Percentiles rank a stretch among this genome's conserved stretches.
These are phyloP conservation scores for Lactarius quietus DNA, from an alignment of 768 basidiomycete genomes.

Conservation along the genomic window DNA sequence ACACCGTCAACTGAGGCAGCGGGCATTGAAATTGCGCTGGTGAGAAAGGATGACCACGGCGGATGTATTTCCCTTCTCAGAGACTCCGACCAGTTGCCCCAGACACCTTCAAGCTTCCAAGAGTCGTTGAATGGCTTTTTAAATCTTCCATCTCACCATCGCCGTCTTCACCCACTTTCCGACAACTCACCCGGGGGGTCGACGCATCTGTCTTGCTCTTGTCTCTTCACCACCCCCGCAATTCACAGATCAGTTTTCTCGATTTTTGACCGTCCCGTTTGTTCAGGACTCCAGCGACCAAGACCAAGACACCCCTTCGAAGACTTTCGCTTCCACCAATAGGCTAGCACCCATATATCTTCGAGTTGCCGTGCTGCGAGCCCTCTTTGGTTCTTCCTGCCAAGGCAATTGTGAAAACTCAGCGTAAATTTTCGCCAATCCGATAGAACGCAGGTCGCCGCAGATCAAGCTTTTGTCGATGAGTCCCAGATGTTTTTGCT, in stretches of 20 bases:
- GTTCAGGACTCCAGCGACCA: not conserved
- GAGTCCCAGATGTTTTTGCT: not conserved
- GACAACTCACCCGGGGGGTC: not conserved
- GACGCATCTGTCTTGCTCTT: constrained; percentile 4
- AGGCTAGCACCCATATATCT: not conserved
- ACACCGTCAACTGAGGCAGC: not conserved
- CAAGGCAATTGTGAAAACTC: not conserved
- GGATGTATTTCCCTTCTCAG: not conserved
- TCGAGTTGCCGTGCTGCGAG: not conserved
- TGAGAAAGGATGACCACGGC: not conserved
- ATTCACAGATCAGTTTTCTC: constrained; percentile 2
- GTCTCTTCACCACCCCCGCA: constrained; percentile 2
- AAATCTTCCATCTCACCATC: not conserved
- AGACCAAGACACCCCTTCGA: not conserved
- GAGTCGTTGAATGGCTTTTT: not conserved
- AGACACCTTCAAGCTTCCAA: not conserved
- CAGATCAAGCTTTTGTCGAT: not conserved
- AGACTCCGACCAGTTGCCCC: not conserved
- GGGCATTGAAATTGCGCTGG: constrained; percentile 11
- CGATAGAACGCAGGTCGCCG: not conserved
- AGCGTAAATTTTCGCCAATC: not conserved
- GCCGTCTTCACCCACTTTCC: not conserved
- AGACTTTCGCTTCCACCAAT: not conserved
- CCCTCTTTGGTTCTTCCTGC: too few species aligned
- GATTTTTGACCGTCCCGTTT: constrained; percentile 19